A percentile compares a stretch with the other conserved stretches of the same genome.
phyloP scores from a whole-genome alignment of 768 basidiomycete genomes.

The Myochromella boudieri region DNA sequence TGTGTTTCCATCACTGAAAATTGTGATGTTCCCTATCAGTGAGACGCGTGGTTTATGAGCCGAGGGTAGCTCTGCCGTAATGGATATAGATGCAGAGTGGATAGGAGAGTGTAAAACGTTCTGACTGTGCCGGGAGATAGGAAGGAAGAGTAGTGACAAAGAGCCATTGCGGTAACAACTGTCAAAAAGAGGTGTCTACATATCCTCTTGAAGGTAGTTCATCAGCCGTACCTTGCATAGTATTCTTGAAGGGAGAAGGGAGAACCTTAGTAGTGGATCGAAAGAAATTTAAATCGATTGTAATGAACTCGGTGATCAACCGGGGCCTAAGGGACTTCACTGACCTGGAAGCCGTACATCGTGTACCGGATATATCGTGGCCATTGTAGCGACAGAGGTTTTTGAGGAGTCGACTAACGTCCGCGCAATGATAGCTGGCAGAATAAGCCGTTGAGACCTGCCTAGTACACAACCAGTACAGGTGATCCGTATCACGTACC shows the following conservation, averaged over 20 bases:
- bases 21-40: constrained; percentile 47
- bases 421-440: constrained; percentile 42
- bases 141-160: constrained; percentile 50
- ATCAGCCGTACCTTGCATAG: constrained; percentile 35
- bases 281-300: background rate
- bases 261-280: constrained; percentile 28
- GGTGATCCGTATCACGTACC: constrained; percentile 26
- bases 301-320: background rate
- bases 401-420: constrained; percentile 36
- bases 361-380: constrained; percentile 44
- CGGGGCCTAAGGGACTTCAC: too few species aligned
- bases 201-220: background rate
- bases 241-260: constrained; percentile 56
- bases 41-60: constrained; percentile 49
- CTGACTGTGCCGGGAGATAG: constrained; percentile 53
- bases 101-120: constrained; percentile 42
- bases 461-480: background rate
- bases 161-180: constrained; percentile 54
- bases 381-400: constrained; percentile 46
- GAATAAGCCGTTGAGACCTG: background rate
- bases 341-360: constrained; percentile 38
- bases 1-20: constrained; percentile 35
- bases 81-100: constrained; percentile 45
- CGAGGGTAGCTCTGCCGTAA: constrained; percentile 36
- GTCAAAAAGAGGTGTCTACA: background rate